Base-by-base conservation (phyloP, 2,329 filamentous ascomycete genomes). In the Fusarium humuli region DNA sequence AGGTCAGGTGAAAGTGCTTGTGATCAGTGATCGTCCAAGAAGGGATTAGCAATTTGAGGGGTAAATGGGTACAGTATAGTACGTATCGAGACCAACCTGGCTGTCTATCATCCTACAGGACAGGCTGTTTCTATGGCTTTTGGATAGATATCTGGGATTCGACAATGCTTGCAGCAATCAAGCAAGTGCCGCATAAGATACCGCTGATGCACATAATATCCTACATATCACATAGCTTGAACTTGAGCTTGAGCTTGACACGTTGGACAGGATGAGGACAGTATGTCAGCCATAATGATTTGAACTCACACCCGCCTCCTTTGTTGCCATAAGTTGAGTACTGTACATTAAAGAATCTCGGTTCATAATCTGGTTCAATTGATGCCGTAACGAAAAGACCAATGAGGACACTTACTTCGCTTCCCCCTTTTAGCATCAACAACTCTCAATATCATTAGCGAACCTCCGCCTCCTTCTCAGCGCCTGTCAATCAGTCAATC, bases 311-410 rank as follows among this genome's bases (percentile, higher is more conserved):
- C 65, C 56, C 70, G 69, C 59, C 48, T 61, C 42, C 46, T 61
- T 48, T 55, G 23, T 54, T 27, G 9, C 25, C 25, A 9, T 27
- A 27, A 27, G 25, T 27, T 32, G 45, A 37, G 34, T 23, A 37
- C 66, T 74, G 34, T 64, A 69, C 71, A 64, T 73, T n/a, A n/a
- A 69, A 74, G 71, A 74, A 56, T 44, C 67, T 65, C 57, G 22
- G 49, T 42, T 27, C 34, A 37, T n/a, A 52, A 58, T 55, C 48
- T 68, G 53, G 47, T 42, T 64, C 46, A 44, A 30, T 57, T 50
- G 49, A 30, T 48, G 22, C 20, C 55, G 54, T 41, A 30, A 42
- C 18, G 25, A 34, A 37, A 49, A 41, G 52, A 37, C 52, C 54
- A 57, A 41, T 61, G 32, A 44, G 48, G 23, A 45, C 25, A 20